Conservation (phyloP, 371 early-diverging fungal species). For the Mucor ambiguus region DNA sequence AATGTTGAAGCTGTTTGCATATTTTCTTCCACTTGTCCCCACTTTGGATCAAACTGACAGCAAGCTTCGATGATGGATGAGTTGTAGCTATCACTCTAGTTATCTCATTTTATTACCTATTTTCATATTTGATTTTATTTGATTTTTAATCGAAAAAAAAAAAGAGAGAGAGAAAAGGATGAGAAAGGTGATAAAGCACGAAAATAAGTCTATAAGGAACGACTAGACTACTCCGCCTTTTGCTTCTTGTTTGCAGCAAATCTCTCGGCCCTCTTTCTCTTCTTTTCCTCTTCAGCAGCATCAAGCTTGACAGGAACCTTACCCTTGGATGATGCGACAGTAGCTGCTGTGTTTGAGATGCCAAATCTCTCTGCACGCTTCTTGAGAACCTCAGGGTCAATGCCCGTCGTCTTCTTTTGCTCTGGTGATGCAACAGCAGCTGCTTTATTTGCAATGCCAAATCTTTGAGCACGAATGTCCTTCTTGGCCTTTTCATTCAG, state of each 20-base stretch:
- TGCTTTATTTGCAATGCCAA: conserved; percentile 27
- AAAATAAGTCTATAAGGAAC: not conserved
- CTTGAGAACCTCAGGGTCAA: conserved; percentile 53
- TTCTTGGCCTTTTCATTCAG: conserved; percentile 42
- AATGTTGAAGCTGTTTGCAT: conserved; percentile 30
- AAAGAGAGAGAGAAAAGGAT: conserved; percentile 1
- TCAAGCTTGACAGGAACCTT: conserved; percentile 24
- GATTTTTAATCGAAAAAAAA: not conserved
- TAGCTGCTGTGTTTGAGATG: conserved; percentile 5
- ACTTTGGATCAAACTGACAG: conserved; percentile 46
- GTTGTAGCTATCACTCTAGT: not conserved
- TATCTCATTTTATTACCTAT: conserved; percentile 9
- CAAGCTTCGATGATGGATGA: conserved; percentile 32
- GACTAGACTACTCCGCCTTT: conserved; percentile 18
- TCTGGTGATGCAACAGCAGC: not conserved
- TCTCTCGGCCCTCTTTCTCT: conserved; percentile 65
- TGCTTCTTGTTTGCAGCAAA: conserved; percentile 47
- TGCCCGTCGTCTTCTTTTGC: conserved; percentile 13
- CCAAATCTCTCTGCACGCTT: conserved; percentile 59
- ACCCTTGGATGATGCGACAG: conserved; percentile 13
- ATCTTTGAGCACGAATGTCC: conserved; percentile 48
- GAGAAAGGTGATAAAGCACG: not conserved
- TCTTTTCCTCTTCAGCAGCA: conserved; percentile 67
- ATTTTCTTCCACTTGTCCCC: conserved; percentile 41
- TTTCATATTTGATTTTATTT: conserved; percentile 12